Evolutionary conservation across 768 basidiomycete species (phyloP), one percentile per base, ranked within the genome.

Genomic region (Mycena capillaripes): DNA sequence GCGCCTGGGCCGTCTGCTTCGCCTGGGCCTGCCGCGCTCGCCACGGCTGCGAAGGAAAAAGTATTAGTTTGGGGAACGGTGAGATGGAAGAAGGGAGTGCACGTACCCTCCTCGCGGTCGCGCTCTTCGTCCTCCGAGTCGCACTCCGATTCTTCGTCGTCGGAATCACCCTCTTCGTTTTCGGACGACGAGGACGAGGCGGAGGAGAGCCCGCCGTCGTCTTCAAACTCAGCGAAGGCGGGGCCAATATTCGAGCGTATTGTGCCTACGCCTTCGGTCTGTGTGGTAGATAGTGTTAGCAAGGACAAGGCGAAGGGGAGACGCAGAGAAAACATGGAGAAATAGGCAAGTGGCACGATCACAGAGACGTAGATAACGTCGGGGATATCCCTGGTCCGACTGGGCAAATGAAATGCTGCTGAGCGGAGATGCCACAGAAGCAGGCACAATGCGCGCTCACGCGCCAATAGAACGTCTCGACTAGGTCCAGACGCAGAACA

Each of bases 251-350:
- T 83, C 3, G 91, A 92, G 32, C 93, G 92, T 29, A 95, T 83
- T 3, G 96, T 97, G 61, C 95, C 95, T 32, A 96, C 90, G 29
- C 95, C 94, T 81, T 95, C 91, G 12, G 94, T 96, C 95, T 97
- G 76, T 50, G 38, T 44, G 19, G n/a, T 68, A 17, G 14, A 50
- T n/a, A 46, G 27, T 67, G 65, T 46, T 36, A 25, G 32, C 50
- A 17, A 4, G 40, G 1, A 14, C 23, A 25, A 3, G 30, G 34
- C 44, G 48, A 25, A 16, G 36, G 25, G 23, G 6, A 40, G n/a
- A 32, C 16, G 58, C 11, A 17, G 14, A 2, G 23, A 40, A 40
- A 7, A n/a, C 2, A 19, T 2, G 36, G 57, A 40, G 21, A 23
- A 4, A 23, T n/a, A 8, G 34, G 50, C 12, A 16, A 17, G 55